Conservation (phyloP, 2,329 filamentous ascomycete species). For the Zalaria sp. region DNA sequence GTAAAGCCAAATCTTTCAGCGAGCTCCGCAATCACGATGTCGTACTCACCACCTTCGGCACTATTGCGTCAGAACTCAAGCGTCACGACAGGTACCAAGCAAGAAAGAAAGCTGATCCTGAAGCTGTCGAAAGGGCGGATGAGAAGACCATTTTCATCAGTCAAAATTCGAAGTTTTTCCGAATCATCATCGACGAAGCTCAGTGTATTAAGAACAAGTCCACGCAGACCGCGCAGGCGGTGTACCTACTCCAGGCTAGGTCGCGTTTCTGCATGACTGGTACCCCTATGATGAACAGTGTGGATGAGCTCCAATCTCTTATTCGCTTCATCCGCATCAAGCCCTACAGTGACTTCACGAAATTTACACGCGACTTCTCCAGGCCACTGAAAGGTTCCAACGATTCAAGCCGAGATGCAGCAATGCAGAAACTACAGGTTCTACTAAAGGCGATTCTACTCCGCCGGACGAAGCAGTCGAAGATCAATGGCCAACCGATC, state of each 20-base stretch:
- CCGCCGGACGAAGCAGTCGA: constrained; percentile 65
- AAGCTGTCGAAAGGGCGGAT: constrained; percentile 17
- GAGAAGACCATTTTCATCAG: constrained; percentile 30
- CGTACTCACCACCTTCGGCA: constrained; percentile 68
- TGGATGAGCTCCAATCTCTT: constrained; percentile 64
- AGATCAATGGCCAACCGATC: constrained; percentile 68
- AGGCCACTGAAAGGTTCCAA: constrained; percentile 33
- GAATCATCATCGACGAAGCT: constrained; percentile 62
- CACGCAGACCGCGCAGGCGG: constrained; percentile 47
- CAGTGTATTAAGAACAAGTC: constrained; percentile 67
- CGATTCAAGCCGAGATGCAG: constrained; percentile 19
- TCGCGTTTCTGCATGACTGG: constrained; percentile 66
- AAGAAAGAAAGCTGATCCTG: constrained; percentile 31
- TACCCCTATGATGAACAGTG: constrained; percentile 79
- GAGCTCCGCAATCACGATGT: constrained; percentile 55
- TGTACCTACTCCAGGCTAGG: constrained; percentile 41
- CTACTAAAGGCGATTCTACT: constrained; percentile 70
- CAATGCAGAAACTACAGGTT: constrained; percentile 59
- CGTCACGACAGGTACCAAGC: constrained; percentile 39
- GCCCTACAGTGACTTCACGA: constrained; percentile 53
- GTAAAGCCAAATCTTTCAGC: constrained; percentile 44
- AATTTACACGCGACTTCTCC: constrained; percentile 47
- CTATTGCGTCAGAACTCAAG: constrained; percentile 52
- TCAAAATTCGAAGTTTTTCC: constrained; percentile 45
- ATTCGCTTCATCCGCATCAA: constrained; percentile 63